These are phyloP conservation scores for Platismatia glauca DNA, from an alignment of 495 filamentous ascomycete species.

Conservation along the genomic window DNA sequence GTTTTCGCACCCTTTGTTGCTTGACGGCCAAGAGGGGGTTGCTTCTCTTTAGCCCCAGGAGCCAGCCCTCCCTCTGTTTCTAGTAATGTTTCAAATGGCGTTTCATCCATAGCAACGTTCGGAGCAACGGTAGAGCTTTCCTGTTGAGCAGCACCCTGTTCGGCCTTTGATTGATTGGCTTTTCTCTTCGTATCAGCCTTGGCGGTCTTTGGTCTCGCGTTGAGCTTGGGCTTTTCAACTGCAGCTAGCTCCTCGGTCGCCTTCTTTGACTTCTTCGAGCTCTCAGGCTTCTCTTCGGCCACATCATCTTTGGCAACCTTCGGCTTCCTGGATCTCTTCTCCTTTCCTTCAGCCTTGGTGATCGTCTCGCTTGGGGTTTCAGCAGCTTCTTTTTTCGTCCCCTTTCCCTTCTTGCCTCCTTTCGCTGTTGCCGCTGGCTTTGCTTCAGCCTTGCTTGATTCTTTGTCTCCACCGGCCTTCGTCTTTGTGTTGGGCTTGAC, in stretches of 20 bases:
- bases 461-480: conserved; percentile 1
- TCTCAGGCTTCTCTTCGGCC: conserved; percentile 18
- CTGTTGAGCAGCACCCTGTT: neutral
- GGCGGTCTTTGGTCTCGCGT: conserved; percentile 21
- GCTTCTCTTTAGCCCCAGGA: neutral
- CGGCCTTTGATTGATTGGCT: conserved; percentile 15
- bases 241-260: conserved; percentile 19
- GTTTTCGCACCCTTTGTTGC: conserved; percentile 25
- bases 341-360: conserved; percentile 22
- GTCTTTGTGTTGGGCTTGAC: conserved; percentile 25
- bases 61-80: conserved; percentile 13
- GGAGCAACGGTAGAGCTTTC: conserved; percentile 16
- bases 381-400: conserved; percentile 8
- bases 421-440: neutral
- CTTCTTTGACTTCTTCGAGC: conserved; percentile 25
- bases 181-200: conserved; percentile 25
- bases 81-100: conserved; percentile 14
- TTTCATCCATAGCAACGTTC: conserved; percentile 19
- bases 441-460: neutral
- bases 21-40: neutral
- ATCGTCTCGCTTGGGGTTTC: conserved; percentile 10
- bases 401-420: conserved; percentile 4
- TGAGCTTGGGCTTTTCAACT: conserved; percentile 22
- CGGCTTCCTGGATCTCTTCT: conserved; percentile 25
- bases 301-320: conserved; percentile 16